Evolutionary conservation across 257 asterid species (phyloP).

Genomic region (Solanum clarkiae): DNA sequence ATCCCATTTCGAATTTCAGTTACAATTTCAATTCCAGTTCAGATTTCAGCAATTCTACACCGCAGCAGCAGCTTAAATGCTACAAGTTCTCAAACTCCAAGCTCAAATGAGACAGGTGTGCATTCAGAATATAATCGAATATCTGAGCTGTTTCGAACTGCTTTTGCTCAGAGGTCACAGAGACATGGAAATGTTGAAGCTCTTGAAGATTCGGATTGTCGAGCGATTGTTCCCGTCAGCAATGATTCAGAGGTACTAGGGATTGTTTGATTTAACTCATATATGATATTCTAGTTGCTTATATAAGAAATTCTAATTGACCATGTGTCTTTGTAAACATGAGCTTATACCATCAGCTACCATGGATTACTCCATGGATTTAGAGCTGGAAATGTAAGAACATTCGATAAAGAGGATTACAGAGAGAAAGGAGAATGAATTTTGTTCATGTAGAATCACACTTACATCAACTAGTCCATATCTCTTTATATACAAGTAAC

Average conservation of each 20-base stretch:
- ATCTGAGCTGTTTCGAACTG: slow-evolving; percentile 32
- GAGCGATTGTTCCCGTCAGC: slow-evolving; percentile 39
- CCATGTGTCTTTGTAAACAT: no score
- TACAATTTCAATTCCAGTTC: background rate
- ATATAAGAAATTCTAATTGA: no score
- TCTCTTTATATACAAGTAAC: no score
- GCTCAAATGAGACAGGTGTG: background rate
- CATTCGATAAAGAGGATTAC: no score
- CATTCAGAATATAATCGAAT: slow-evolving; percentile 24
- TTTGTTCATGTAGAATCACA: no score
- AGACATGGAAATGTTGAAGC: background rate
- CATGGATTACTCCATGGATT: no score
- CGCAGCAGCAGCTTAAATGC: background rate
- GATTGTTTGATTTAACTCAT: background rate
- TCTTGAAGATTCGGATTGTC: slow-evolving; percentile 5
- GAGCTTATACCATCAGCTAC: no score
- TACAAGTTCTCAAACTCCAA: background rate
- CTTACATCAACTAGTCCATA: no score
- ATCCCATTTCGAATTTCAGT: background rate
- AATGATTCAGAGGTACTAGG: slow-evolving; percentile 3
- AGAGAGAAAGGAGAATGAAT: no score
- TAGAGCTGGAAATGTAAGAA: no score
- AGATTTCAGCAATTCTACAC: background rate
- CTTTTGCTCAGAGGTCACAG: slow-evolving; percentile 10
- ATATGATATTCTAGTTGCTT: background rate